Percentiles rank a stretch among this genome's conserved stretches.
Conservation (phyloP, 1,139 yeast species). For the Candida smagusa region DNA sequence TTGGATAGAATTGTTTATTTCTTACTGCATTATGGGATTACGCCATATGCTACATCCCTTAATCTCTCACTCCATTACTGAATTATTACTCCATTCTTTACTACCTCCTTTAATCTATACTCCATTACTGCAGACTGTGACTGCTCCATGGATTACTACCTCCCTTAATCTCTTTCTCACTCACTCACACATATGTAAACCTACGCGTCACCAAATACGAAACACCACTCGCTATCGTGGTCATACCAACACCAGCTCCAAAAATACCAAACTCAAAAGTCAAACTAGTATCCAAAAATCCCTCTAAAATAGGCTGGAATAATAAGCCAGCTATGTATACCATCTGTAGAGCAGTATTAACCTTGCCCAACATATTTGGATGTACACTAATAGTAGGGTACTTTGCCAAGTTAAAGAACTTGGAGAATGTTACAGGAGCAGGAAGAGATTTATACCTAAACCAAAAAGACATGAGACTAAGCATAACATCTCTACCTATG, state of each 20-base stretch:
- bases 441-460: constrained; percentile 75
- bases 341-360: constrained; percentile 92
- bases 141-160: too few relatives aligned
- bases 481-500: constrained; percentile 77
- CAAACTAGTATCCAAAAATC: constrained; percentile 11
- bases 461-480: constrained; percentile 73
- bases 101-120: too few relatives aligned
- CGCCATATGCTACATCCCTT: too few relatives aligned
- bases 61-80: too few relatives aligned
- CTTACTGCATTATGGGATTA: too few relatives aligned
- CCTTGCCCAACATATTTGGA: constrained; percentile 85
- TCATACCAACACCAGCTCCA: constrained; percentile 59
- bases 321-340: constrained; percentile 77
- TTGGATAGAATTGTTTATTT: too few relatives aligned
- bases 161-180: constrained; percentile 1
- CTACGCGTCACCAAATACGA: constrained; percentile 43
- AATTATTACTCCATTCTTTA: too few relatives aligned
- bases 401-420: constrained; percentile 70
- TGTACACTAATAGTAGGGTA: constrained; percentile 85
- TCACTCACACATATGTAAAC: constrained; percentile 8
- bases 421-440: constrained; percentile 64
- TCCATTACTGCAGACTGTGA: too few relatives aligned
- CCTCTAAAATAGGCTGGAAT: constrained; percentile 56
- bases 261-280: constrained; percentile 13
- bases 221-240: constrained; percentile 77